These are phyloP conservation scores for Blepharisma undulans DNA, from an alignment of 169 alveolate species.

Conservation along the genomic window DNA sequence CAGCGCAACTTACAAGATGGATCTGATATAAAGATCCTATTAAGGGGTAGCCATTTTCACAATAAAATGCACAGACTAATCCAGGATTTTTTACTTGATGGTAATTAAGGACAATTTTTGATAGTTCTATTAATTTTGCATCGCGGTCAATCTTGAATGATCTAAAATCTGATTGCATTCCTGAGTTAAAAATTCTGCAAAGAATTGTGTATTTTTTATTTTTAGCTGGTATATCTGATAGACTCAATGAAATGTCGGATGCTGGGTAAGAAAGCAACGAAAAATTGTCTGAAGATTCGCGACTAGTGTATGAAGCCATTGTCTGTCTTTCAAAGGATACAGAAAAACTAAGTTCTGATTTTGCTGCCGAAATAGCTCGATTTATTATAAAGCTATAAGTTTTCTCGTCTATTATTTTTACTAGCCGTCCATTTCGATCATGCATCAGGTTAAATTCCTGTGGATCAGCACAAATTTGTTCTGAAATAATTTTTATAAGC, in stretches of 20 bases:
- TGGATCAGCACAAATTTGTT: neutral
- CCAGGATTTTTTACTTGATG: neutral
- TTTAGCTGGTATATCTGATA: neutral
- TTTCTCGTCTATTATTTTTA: neutral
- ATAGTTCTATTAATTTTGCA: neutral
- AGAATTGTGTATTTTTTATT: neutral
- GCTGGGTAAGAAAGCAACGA: neutral
- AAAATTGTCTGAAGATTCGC: neutral
- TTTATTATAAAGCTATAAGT: neutral
- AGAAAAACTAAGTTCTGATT: neutral
- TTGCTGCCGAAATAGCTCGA: neutral
- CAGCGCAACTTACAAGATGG: neutral
- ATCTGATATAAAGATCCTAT: neutral
- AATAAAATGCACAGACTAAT: slow-evolving; percentile 17
- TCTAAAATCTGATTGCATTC: neutral
- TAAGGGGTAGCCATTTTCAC: slow-evolving; percentile 11
- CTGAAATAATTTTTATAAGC: neutral
- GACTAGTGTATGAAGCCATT: neutral
- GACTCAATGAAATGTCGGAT: neutral
- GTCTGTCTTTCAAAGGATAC: neutral
- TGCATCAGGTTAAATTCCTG: neutral
- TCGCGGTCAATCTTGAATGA: neutral
- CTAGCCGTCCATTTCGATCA: neutral
- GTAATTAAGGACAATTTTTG: neutral
- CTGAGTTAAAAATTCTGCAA: neutral